Evolutionary conservation across 139 green algal species (phyloP), one percentile per base, ranked within the genome.

Genomic region (Edaphochlamys debaryana): DNA sequence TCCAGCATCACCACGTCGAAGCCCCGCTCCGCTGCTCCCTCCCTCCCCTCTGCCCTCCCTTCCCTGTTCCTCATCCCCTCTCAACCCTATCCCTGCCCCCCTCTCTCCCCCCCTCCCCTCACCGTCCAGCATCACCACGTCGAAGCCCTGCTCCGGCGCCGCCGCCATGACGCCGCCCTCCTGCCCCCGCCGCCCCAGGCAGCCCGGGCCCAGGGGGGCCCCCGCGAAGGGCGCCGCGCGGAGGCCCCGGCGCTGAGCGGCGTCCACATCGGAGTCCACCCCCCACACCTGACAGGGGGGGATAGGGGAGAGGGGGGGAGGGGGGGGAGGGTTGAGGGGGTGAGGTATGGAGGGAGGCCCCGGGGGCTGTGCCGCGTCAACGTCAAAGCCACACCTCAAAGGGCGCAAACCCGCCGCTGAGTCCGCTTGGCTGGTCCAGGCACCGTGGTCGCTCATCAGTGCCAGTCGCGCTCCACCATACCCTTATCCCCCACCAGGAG

Each of bases 1-100:
- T 85, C 86, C 34, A 89, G n/a, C 38, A 93, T 50, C 7, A 86
- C 86, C 4, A 50, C 73, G 45, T 92, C 69, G 48, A 90, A 89
- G 13, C 63, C 77, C 4, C n/a, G n/a, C 5, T 25, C 22, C 34
- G 63, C 34, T 25, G 77, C 77, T 4, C 11, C 9, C 27, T 52
- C n/a, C 64, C 67, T 34, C 36, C 52, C 45, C 29, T 32, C 63
- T 1, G 54, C n/a, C n/a, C n/a, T n/a, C n/a, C n/a, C n/a, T n/a
- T n/a, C n/a, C n/a, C n/a, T n/a, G n/a, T n/a, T n/a, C n/a, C n/a
- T n/a, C n/a, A n/a, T 25, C 4, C 63, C 11, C 32, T 25, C 36
- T 19, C 64, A 27, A 67, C 15, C 23, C 0, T 17, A 67, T 27
- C 27, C 58, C 23, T 29, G 25, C 37, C 74, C 56, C 48, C 34